phyloP scores from a whole-genome alignment of 805 yeast species.

The Cyberlindnera euphorbiae region DNA sequence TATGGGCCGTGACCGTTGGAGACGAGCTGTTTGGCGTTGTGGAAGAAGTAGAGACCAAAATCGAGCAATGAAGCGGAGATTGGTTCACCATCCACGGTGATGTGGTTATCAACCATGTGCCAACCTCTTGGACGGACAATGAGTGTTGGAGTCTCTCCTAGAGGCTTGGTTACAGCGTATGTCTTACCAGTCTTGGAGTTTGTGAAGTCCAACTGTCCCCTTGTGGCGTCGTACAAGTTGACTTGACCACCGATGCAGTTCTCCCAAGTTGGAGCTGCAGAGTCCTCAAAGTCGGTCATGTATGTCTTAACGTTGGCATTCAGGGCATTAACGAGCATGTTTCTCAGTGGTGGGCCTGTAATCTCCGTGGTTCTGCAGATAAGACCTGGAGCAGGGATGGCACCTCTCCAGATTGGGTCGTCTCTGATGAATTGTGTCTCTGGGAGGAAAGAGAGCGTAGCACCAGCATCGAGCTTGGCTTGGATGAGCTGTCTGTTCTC shows the following conservation, averaged over 20 bases:
- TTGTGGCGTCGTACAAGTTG: conserved; percentile 67
- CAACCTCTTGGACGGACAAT: conserved; percentile 87
- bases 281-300: conserved; percentile 84
- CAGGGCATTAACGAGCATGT: conserved; percentile 79
- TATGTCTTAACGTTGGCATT: conserved; percentile 76
- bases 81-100: conserved; percentile 69
- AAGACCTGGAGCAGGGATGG: conserved; percentile 66
- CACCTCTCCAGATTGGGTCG: conserved; percentile 74
- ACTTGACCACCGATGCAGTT: conserved; percentile 76
- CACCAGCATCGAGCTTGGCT: conserved; percentile 53
- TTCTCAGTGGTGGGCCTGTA: conserved; percentile 77
- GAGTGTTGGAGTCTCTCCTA: conserved; percentile 60
- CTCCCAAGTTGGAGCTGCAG: conserved; percentile 84
- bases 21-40: conserved; percentile 61
- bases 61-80: conserved; percentile 74
- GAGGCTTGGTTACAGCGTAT: conserved; percentile 33
- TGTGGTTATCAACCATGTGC: conserved; percentile 76
- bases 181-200: conserved; percentile 26
- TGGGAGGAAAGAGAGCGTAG: conserved; percentile 51
- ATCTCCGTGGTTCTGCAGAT: conserved; percentile 74
- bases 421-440: conserved; percentile 65
- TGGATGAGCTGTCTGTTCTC: conserved; percentile 59
- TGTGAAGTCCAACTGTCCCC: conserved; percentile 55
- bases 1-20: conserved; percentile 73
- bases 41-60: conserved; percentile 73